phyloP scores from a whole-genome alignment of 257 asterid species.

The Scutellaria minor region DNA sequence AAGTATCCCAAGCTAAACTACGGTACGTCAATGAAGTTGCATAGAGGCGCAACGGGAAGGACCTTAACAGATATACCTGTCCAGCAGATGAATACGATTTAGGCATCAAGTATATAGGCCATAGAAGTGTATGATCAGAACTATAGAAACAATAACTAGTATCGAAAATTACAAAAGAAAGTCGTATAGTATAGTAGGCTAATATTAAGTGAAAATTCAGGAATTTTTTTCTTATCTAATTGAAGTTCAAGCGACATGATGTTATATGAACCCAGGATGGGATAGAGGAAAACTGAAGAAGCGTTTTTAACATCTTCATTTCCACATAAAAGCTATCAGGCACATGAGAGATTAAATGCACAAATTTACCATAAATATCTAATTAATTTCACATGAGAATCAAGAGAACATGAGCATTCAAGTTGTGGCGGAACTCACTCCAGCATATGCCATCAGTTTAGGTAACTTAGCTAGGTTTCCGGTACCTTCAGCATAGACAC shows the following conservation, averaged over 20 bases:
- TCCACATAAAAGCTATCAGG: neutral
- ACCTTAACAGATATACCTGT: conserved; percentile 73
- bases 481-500: conserved; percentile 95
- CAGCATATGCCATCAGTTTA: conserved; percentile 76
- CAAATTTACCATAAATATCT: neutral
- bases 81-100: conserved; percentile 32
- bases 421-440: conserved; percentile 54
- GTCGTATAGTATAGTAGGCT: neutral
- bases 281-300: neutral
- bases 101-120: conserved; percentile 24
- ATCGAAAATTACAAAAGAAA: neutral
- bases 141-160: neutral
- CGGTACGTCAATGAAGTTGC: conserved; percentile 71
- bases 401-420: conserved; percentile 7
- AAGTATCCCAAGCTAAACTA: conserved; percentile 54
- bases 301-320: neutral
- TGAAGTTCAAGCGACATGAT: conserved; percentile 1
- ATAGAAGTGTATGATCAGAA: neutral
- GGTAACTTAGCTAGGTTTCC: conserved; percentile 86
- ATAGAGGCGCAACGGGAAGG: conserved; percentile 70
- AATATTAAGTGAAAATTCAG: too few species aligned
- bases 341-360: neutral
- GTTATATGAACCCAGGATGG: too few species aligned
- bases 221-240: conserved; percentile 1
- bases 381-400: conserved; percentile 23